Evolutionary conservation across 2,329 filamentous ascomycete genomes (phyloP).

Genomic region (Neonectria faginata): DNA sequence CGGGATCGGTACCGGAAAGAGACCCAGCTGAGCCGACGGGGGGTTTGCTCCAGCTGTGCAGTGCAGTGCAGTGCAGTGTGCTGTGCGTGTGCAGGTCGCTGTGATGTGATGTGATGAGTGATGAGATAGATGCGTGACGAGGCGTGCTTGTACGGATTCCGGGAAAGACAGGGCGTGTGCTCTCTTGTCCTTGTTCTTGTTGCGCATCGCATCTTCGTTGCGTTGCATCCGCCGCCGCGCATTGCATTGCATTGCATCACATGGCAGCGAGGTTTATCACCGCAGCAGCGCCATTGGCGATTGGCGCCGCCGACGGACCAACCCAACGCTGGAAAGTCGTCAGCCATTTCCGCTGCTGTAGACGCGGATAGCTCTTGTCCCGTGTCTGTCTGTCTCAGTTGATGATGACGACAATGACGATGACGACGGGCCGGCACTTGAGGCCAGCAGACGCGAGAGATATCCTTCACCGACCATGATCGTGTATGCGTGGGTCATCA

Average conservation of each 20-base stretch:
- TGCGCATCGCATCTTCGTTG: slow-evolving; percentile 8
- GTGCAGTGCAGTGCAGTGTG: too few species aligned
- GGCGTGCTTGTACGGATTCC: slow-evolving; percentile 37
- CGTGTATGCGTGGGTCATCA: background rate
- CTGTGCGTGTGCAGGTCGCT: slow-evolving; percentile 5
- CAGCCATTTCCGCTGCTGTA: background rate
- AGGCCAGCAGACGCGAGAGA: background rate
- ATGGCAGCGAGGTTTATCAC: background rate
- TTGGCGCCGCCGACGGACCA: background rate
- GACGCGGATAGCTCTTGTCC: background rate
- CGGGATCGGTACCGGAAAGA: slow-evolving; percentile 30
- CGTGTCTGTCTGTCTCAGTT: background rate
- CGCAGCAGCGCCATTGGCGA: slow-evolving; percentile 7
- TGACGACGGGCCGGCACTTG: background rate
- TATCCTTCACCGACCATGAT: background rate
- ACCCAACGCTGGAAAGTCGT: too few species aligned
- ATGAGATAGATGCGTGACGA: slow-evolving; percentile 36
- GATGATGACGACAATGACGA: background rate
- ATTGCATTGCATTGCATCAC: background rate
- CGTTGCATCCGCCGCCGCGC: background rate
- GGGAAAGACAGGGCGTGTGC: slow-evolving; percentile 4
- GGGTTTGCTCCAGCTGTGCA: background rate
- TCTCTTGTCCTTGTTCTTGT: slow-evolving; percentile 14
- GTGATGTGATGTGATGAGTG: slow-evolving; percentile 19
- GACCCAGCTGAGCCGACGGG: slow-evolving; percentile 26